phyloP scores from a whole-genome alignment of 2,329 filamentous ascomycete genomes.

The Elsinoe batatas region DNA sequence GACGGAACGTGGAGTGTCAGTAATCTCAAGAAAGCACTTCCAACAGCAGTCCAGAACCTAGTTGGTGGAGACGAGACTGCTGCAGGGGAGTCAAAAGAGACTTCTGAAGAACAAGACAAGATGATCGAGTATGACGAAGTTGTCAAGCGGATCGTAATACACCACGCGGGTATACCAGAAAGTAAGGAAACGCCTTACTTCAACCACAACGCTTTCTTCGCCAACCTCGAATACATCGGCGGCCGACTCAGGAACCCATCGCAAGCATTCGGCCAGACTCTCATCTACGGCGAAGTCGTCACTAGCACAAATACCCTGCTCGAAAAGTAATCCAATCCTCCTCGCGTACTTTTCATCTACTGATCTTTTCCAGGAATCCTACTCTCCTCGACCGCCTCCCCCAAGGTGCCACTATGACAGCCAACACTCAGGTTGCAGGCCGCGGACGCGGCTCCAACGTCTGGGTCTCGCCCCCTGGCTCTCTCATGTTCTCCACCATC shows the following conservation, averaged over 20 bases:
- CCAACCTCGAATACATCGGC: conserved; percentile 59
- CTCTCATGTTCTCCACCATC: conserved; percentile 77
- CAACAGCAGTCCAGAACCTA: conserved; percentile 20
- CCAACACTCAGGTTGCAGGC: conserved; percentile 78
- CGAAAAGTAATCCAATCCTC: conserved; percentile 55
- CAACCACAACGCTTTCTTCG: conserved; percentile 70
- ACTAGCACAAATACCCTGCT: conserved; percentile 90
- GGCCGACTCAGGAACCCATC: conserved; percentile 39
- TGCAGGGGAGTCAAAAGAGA: conserved; percentile 18
- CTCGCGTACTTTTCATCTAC: background rate
- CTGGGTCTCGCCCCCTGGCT: conserved; percentile 84
- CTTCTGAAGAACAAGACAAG: conserved; percentile 23
- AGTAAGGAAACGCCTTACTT: conserved; percentile 73
- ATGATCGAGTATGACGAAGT: conserved; percentile 66
- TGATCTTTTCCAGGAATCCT: conserved; percentile 51
- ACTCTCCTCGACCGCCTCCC: conserved; percentile 66
- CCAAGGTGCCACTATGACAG: conserved; percentile 76
- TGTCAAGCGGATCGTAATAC: conserved; percentile 62
- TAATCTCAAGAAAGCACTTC: conserved; percentile 23
- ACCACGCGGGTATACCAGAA: conserved; percentile 58
- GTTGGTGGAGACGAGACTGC: background rate
- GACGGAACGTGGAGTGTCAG: conserved; percentile 28
- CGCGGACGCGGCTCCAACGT: conserved; percentile 85
- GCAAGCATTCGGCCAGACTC: conserved; percentile 58
- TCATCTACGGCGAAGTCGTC: conserved; percentile 85